Evolutionary conservation across 2,329 filamentous ascomycete genomes (phyloP).

Genomic region (Amauroascus verrucosus): DNA sequence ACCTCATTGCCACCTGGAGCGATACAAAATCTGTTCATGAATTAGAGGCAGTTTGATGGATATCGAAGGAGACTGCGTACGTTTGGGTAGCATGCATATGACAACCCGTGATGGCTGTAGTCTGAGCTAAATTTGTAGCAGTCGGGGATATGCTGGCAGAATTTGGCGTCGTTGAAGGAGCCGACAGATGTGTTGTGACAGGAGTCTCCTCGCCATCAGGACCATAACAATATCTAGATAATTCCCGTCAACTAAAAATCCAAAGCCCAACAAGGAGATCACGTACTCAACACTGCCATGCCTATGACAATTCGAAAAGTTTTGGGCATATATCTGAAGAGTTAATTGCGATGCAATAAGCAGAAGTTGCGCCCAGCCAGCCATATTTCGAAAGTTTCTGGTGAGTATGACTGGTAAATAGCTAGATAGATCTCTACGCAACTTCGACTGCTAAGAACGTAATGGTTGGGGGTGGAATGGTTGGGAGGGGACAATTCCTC

Average conservation of each 20-base stretch:
- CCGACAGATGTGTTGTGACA: slow-evolving; percentile 19
- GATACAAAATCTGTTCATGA: slow-evolving; percentile 27
- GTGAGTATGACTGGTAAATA: background rate
- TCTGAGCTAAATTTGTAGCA: slow-evolving; percentile 24
- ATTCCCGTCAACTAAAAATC: background rate
- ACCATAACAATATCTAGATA: slow-evolving; percentile 22
- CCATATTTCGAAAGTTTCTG: background rate
- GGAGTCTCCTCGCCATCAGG: slow-evolving; percentile 24
- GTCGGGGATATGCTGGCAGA: slow-evolving; percentile 21
- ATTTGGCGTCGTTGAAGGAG: slow-evolving; percentile 16
- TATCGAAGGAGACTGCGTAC: slow-evolving; percentile 21
- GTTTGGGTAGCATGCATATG: slow-evolving; percentile 40
- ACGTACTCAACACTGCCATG: slow-evolving; percentile 24
- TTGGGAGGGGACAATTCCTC: background rate
- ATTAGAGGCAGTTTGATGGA: background rate
- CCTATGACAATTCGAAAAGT: slow-evolving; percentile 25
- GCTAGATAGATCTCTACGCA: background rate
- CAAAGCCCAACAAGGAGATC: slow-evolving; percentile 1
- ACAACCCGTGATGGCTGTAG: slow-evolving; percentile 45
- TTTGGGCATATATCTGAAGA: slow-evolving; percentile 14
- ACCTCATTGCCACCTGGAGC: slow-evolving; percentile 29
- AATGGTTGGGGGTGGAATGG: background rate
- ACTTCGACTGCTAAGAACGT: background rate
- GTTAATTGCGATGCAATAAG: background rate
- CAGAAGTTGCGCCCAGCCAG: background rate